Evolutionary conservation across 805 yeast species (phyloP).

Genomic region (Candida takata): DNA sequence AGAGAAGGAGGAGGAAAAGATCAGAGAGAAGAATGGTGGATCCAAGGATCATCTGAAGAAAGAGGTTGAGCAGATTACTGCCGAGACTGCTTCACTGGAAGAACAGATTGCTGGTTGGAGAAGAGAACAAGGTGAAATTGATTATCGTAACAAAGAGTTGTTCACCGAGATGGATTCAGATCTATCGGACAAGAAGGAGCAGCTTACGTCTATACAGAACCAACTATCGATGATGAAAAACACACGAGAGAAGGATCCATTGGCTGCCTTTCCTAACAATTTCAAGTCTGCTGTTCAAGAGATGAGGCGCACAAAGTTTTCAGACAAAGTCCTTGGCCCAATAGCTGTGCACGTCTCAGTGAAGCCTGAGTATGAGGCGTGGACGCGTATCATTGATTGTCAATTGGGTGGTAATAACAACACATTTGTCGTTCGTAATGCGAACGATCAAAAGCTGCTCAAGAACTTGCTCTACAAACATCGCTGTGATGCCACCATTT

Average conservation of each 20-base stretch:
- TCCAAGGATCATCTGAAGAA: constrained; percentile 15
- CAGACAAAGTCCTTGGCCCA: constrained; percentile 68
- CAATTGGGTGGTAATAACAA: constrained; percentile 42
- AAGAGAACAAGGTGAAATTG: constrained; percentile 2
- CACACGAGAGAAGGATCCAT: constrained; percentile 8
- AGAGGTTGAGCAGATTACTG: constrained; percentile 5
- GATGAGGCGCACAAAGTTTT: constrained; percentile 31
- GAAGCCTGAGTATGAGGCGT: constrained; percentile 44
- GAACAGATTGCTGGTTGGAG: constrained; percentile 1
- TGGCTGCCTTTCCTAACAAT: constrained; percentile 2
- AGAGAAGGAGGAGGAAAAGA: constrained; percentile 19
- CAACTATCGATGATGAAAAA: neutral
- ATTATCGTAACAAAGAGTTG: constrained; percentile 1
- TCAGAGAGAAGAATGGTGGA: constrained; percentile 24
- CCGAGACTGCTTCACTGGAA: neutral
- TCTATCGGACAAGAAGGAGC: constrained; percentile 7
- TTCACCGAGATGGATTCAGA: constrained; percentile 6
- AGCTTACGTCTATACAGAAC: constrained; percentile 2
- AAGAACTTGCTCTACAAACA: constrained; percentile 27
- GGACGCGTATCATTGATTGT: constrained; percentile 57
- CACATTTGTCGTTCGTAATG: constrained; percentile 62
- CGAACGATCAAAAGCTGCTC: constrained; percentile 47
- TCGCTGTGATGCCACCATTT: constrained; percentile 33
- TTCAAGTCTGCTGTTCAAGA: constrained; percentile 4
- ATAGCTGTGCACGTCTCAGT: constrained; percentile 57